phyloP scores from a whole-genome alignment of 2,329 filamentous ascomycete genomes.

The Diaporthe capsici region DNA sequence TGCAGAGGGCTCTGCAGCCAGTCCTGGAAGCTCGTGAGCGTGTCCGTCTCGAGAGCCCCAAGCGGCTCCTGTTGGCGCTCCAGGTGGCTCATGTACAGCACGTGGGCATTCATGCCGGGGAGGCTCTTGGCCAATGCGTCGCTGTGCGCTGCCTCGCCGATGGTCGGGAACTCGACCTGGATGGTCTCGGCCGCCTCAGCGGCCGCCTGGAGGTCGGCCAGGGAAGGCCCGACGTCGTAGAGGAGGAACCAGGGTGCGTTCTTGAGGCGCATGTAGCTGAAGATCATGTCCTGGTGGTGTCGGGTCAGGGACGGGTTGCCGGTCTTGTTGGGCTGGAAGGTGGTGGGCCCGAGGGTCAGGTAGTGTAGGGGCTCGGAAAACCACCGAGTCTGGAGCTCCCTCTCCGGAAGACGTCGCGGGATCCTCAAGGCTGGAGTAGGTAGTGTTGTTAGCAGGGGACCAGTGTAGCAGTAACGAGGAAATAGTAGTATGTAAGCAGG shows the following conservation, averaged over 20 bases:
- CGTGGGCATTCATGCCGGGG: slow-evolving; percentile 62
- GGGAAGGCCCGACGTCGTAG: slow-evolving; percentile 69
- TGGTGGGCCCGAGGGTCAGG: slow-evolving; percentile 65
- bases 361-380: slow-evolving; percentile 78
- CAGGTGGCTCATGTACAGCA: slow-evolving; percentile 87
- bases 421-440: slow-evolving; percentile 65
- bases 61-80: slow-evolving; percentile 83
- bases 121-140: slow-evolving; percentile 59
- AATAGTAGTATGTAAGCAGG: slow-evolving; percentile 1
- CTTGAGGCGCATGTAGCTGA: slow-evolving; percentile 75
- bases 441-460: slow-evolving; percentile 1
- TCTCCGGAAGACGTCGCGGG: slow-evolving; percentile 71
- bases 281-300: slow-evolving; percentile 72
- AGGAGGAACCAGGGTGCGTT: slow-evolving; percentile 74
- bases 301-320: slow-evolving; percentile 74
- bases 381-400: slow-evolving; percentile 75
- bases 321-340: slow-evolving; percentile 72
- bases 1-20: slow-evolving; percentile 96
- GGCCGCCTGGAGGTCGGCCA: slow-evolving; percentile 52
- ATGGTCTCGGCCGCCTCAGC: slow-evolving; percentile 54
- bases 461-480: not conserved
- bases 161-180: slow-evolving; percentile 73
- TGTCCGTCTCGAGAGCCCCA: slow-evolving; percentile 64
- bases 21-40: slow-evolving; percentile 80
- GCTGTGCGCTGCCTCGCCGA: slow-evolving; percentile 73